phyloP scores from a whole-genome alignment of 2,329 filamentous ascomycete species.

The Pseudogymnoascus sp. region DNA sequence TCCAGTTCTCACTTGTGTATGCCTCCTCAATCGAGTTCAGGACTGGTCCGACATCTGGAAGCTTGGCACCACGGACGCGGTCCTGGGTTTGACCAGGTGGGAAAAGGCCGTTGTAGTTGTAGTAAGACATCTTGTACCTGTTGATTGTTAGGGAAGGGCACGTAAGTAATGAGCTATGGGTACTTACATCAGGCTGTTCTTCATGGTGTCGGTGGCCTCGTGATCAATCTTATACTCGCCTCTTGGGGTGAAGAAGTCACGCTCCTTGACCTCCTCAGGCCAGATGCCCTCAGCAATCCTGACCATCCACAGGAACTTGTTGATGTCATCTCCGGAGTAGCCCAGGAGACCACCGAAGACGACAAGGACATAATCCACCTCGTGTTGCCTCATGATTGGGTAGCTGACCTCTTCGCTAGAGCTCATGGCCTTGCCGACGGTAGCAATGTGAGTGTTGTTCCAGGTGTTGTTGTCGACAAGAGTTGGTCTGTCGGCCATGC shows the following conservation, averaged over 20 bases:
- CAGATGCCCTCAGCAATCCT: constrained; percentile 98
- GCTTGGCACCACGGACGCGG: constrained; percentile 70
- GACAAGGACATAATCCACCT: constrained; percentile 96
- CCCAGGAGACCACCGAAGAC: constrained; percentile 94
- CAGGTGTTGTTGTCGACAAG: constrained; percentile 99
- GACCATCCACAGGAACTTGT: constrained; percentile 99
- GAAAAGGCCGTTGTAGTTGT: constrained; percentile 92
- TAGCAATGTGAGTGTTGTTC: constrained; percentile 99
- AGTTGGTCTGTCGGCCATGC: constrained; percentile 95
- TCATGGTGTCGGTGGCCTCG: constrained; percentile 93
- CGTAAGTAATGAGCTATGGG: background rate
- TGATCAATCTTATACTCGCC: constrained; percentile 94
- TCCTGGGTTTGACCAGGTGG: constrained; percentile 83
- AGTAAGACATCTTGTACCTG: constrained; percentile 99
- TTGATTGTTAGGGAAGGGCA: constrained; percentile 18
- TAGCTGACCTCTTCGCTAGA: constrained; percentile 97
- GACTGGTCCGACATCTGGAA: constrained; percentile 78
- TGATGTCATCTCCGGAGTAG: constrained; percentile 98
- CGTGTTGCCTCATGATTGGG: constrained; percentile 94
- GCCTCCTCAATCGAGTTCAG: constrained; percentile 91
- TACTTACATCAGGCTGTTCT: constrained; percentile 95
- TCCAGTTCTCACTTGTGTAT: constrained; percentile 99
- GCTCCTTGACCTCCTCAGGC: constrained; percentile 98
- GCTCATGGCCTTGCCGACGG: constrained; percentile 97
- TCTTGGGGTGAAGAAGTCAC: constrained; percentile 85